Base-by-base conservation (phyloP, 2,329 filamentous ascomycete species). In the Huntiella abstrusa region DNA sequence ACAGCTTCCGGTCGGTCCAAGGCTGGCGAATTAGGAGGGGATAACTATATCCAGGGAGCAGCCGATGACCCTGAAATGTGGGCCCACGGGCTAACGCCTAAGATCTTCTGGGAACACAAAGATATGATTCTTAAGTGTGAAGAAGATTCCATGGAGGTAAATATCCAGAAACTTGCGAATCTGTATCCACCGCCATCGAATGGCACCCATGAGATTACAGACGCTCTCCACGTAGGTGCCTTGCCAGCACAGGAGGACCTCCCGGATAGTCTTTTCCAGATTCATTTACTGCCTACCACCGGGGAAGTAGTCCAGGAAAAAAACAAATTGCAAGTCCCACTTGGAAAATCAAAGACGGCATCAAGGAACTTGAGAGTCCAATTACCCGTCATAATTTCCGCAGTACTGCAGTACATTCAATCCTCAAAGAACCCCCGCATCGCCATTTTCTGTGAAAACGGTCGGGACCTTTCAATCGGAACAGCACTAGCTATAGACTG, bases 41-140 rank as follows among this genome's bases (percentile, higher is more conserved):
- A 15, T 8, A 43, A 40, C 7, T 98, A 98, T 57, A 80, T 98
- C 49, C 91, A 96, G 62, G 91, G 91, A 43, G 88, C 88, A 1
- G 91, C 82, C 2, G 91, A 98, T 60, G 91, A 98, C 59, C 84
- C 82, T 10, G 91, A 98, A 65, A 84, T 83, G 54, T 98, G 91
- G 91, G 80, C 86, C 1, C 65, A 73, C 45, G 85, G 84, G 0
- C 70, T 96, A 12, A 91, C 83, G 0, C 75, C 88, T 0, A 59
- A 65, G 0, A 52, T 88, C 0, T 98, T 94, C 62, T 98, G 91
- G 91, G 61, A 60, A 2, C 67, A 94, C 54, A 65, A 64, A 37
- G 64, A 72, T 0, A 35, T 57, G 4, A 64, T 96, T 8, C 64
- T 92, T 15, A 59, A 59, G 0, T 71, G 78, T 0, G 56, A 70